phyloP scores from a whole-genome alignment of 345 rosid genomes.

The Salix suchowensis region DNA sequence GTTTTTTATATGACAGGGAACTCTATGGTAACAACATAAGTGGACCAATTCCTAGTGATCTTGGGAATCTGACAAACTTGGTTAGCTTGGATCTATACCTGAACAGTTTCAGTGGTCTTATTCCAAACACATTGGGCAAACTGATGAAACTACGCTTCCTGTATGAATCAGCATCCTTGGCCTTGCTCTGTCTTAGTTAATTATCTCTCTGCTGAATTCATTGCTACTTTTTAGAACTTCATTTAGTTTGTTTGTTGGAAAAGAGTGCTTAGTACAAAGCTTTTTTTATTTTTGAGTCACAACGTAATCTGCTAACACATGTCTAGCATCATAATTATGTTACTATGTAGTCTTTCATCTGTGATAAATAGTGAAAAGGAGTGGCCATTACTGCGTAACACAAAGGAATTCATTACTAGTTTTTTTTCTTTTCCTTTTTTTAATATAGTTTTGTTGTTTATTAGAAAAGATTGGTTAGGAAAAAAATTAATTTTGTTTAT shows the following conservation, averaged over 20 bases:
- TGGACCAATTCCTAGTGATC: slow-evolving; percentile 33
- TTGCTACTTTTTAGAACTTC: neutral
- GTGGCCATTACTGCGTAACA: neutral
- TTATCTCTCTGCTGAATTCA: neutral
- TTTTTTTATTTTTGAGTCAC: neutral
- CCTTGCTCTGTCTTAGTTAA: neutral
- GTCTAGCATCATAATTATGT: neutral
- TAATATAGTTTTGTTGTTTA: no score
- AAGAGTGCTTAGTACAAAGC: neutral
- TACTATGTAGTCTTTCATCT: neutral
- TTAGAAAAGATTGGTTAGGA: neutral
- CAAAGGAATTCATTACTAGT: neutral
- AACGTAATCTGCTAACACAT: neutral
- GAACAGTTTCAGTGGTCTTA: slow-evolving; percentile 32
- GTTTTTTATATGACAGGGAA: slow-evolving; percentile 21
- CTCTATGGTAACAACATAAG: slow-evolving; percentile 40
- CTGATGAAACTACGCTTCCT: slow-evolving; percentile 34
- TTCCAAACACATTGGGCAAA: slow-evolving; percentile 37
- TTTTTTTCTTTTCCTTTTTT: neutral
- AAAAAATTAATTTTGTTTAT: neutral
- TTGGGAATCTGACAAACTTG: slow-evolving; percentile 37
- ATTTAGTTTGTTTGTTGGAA: neutral
- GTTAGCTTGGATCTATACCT: slow-evolving; percentile 47
- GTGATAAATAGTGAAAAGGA: neutral
- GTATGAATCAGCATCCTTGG: slow-evolving; percentile 22